Evolutionary conservation across 1,139 yeast genomes (phyloP).

Genomic region (Taphrina populina): DNA sequence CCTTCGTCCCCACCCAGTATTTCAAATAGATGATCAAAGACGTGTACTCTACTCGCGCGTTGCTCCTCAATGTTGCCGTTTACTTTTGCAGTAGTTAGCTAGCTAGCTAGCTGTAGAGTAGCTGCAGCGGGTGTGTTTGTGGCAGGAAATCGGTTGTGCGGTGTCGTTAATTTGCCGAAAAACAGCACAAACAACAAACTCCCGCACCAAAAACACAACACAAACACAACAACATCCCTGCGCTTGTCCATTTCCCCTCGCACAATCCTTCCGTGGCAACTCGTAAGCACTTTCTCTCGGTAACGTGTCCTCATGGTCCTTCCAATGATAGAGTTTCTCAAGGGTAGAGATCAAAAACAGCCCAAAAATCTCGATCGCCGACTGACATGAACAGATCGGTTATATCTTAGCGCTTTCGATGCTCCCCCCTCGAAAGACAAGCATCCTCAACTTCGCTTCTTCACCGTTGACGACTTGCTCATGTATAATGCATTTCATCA

Average conservation of each 20-base stretch:
- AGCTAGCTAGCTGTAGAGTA: too few species aligned
- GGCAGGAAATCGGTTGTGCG: neutral
- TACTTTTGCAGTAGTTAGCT: too few species aligned
- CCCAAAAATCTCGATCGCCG: too few species aligned
- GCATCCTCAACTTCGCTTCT: constrained; percentile 57
- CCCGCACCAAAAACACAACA: too few species aligned
- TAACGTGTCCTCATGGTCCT: constrained; percentile 17
- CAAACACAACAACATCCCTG: neutral
- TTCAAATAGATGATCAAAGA: constrained; percentile 51
- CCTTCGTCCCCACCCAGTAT: constrained; percentile 74
- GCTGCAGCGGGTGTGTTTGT: neutral
- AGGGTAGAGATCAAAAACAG: too few species aligned
- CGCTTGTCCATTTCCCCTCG: neutral
- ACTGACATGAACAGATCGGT: constrained; percentile 67
- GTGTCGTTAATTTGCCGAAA: neutral
- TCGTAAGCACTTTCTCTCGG: too few species aligned
- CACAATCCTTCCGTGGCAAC: too few species aligned
- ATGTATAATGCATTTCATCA: constrained; percentile 91
- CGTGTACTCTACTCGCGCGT: too few species aligned
- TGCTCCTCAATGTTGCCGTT: too few species aligned
- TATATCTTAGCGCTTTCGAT: constrained; percentile 88
- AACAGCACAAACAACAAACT: too few species aligned
- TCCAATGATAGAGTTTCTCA: constrained; percentile 37
- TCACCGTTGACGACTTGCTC: constrained; percentile 86
- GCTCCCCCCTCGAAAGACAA: constrained; percentile 70